A percentile compares a stretch with the other conserved stretches of the same genome.
phyloP scores from a whole-genome alignment of 108 stramenopile genomes.

The Epithemia pelagica region DNA sequence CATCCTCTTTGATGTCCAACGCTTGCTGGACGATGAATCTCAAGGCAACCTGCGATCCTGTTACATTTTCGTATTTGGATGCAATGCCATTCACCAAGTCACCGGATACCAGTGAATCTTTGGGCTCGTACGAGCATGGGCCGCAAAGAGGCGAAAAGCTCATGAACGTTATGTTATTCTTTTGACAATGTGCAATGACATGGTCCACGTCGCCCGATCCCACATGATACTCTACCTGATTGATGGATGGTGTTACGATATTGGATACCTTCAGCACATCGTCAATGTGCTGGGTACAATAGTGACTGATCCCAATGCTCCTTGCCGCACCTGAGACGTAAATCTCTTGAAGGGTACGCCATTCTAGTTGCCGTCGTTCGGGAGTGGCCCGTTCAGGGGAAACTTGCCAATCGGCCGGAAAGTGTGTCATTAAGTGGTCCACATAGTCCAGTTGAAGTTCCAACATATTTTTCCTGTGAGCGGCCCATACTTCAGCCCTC shows the following conservation, averaged over 20 bases:
- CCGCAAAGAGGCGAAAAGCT: constrained; percentile 56
- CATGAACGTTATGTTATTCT: constrained; percentile 45
- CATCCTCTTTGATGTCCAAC: constrained; percentile 10
- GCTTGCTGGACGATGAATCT: constrained; percentile 55
- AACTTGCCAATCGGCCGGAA: constrained; percentile 45
- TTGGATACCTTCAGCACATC: constrained; percentile 45
- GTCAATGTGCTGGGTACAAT: constrained; percentile 42
- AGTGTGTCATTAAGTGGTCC: constrained; percentile 57
- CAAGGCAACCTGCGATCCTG: constrained; percentile 42
- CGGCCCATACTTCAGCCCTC: constrained; percentile 15
- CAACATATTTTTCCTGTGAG: constrained; percentile 34
- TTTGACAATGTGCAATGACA: constrained; percentile 33
- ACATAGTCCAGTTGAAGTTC: constrained; percentile 46
- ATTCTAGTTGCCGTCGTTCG: constrained; percentile 37
- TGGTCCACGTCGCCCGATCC: constrained; percentile 45
- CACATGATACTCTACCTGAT: constrained; percentile 63
- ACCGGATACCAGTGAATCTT: constrained; percentile 40
- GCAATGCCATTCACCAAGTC: constrained; percentile 40
- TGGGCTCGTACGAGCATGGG: constrained; percentile 31
- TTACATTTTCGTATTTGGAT: constrained; percentile 18
- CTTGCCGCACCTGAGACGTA: constrained; percentile 32
- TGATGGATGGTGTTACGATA: constrained; percentile 32
- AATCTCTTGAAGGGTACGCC: constrained; percentile 42
- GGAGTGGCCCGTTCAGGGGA: constrained; percentile 10
- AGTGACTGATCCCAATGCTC: constrained; percentile 51